These are phyloP conservation scores for Hypoxylon sp. DNA, from an alignment of 2,329 filamentous ascomycete genomes.

Conservation along the genomic window DNA sequence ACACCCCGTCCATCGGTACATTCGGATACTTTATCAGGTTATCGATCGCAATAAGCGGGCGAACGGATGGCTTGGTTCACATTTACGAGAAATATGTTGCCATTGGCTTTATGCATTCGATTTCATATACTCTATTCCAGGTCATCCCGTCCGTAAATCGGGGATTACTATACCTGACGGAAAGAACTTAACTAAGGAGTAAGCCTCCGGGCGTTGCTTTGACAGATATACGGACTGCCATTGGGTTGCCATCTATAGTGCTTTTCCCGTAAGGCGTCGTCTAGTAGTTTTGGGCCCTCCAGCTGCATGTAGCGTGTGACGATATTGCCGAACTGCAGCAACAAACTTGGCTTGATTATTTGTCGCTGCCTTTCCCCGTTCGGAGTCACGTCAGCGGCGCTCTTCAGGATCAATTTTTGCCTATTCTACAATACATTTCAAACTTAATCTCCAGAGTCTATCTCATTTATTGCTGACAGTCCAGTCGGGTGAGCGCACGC, in stretches of 20 bases:
- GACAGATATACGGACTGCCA: constrained; percentile 9
- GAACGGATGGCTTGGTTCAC: constrained; percentile 6
- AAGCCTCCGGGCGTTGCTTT: constrained; percentile 15
- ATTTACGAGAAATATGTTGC: not conserved
- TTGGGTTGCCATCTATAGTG: constrained; percentile 16
- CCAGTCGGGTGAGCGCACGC: constrained; percentile 37
- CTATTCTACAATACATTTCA: constrained; percentile 16
- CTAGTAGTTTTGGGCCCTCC: constrained; percentile 1
- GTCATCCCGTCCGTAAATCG: constrained; percentile 5
- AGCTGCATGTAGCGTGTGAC: constrained; percentile 20
- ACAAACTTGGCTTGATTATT: constrained; percentile 11
- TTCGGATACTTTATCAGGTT: constrained; percentile 1
- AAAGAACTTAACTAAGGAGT: constrained; percentile 11
- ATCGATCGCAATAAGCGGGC: constrained; percentile 18
- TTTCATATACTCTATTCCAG: not conserved
- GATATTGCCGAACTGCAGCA: constrained; percentile 18
- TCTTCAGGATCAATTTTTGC: constrained; percentile 15
- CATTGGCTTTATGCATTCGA: constrained; percentile 1
- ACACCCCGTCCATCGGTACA: constrained; percentile 7
- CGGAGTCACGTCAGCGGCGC: constrained; percentile 39
- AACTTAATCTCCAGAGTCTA: constrained; percentile 35
- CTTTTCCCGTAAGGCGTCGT: constrained; percentile 20
- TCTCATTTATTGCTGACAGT: constrained; percentile 38
- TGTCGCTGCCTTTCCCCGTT: constrained; percentile 10
- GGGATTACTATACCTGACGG: constrained; percentile 15